Base-by-base conservation (phyloP, 2,329 filamentous ascomycete species). In the Trichophyton benhamiae region DNA sequence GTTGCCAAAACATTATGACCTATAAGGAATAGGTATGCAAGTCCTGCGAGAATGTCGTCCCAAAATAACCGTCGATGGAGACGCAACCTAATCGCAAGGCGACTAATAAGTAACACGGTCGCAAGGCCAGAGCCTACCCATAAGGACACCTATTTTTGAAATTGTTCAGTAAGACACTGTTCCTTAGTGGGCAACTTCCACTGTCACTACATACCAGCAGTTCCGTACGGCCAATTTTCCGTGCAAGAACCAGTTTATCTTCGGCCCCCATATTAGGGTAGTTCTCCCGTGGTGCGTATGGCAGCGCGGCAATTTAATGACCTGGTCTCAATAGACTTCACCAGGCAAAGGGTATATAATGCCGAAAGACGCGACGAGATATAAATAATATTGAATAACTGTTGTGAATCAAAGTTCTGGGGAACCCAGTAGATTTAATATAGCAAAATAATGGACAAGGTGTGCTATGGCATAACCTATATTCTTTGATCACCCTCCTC, bases 61-160 rank as follows among this genome's bases (percentile, higher is more conserved):
- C 60, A 64, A 58, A 64, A 64, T 7, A 64, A 36, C 42, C 42
- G 20, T n/a, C 58, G 53, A 41, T 64, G 63, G n/a, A 64, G 52
- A 58, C 60, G 60, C 42, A 62, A n/a, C 30, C 63, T 60, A 52
- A 64, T 64, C 17, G 11, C 53, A 30, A 46, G 52, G 33, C 63
- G 63, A 44, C 33, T 58, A 15, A 41, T 20, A 22, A 64, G 49
- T 13, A 64, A 53, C 46, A 64, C 41, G 17, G 60, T 61, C 11
- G 53, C 36, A n/a, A 64, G 25, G n/a, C 41, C 59, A 48, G 61
- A 64, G 20, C 60, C 57, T 20, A 60, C 55, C 63, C 63, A 64
- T 3, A 62, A 33, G 1, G 53, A 59, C 25, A 61, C 27, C 63
- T 64, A 57, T 33, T 5, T 52, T 33, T 5, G 9, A 20, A 7